A percentile compares a stretch with the other conserved stretches of the same genome.
Conservation (phyloP, 345 rosid genomes). For the Acer yangbiense region DNA sequence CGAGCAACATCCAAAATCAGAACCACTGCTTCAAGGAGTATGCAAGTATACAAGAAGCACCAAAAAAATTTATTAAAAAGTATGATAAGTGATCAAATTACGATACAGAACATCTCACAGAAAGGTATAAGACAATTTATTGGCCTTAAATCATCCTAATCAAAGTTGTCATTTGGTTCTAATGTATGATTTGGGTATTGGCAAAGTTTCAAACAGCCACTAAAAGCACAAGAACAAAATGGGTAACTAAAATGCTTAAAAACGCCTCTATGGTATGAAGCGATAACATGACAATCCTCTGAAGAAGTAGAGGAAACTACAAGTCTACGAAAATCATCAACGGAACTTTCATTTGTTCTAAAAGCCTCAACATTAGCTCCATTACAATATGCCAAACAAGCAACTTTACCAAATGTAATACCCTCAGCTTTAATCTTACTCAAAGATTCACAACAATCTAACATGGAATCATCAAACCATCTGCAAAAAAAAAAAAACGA, state of each 20-base stretch:
- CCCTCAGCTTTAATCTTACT: conserved; percentile 33
- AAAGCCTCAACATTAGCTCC: conserved; percentile 42
- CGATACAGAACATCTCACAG: not conserved
- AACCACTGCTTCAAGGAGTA: conserved; percentile 15
- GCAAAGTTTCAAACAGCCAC: not conserved
- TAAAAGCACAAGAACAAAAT: not conserved
- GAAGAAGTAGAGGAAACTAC: conserved; percentile 31
- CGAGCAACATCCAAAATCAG: conserved; percentile 45
- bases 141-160: no score
- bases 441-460: conserved; percentile 45
- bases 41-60: not conserved
- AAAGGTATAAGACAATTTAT: no score
- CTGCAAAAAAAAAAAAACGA: conserved; percentile 17
- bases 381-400: conserved; percentile 38
- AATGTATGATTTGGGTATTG: not conserved
- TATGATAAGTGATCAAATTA: not conserved
- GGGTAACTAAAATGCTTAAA: conserved; percentile 15
- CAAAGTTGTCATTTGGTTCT: no score
- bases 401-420: conserved; percentile 37
- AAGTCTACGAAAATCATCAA: conserved; percentile 30
- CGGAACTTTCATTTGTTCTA: conserved; percentile 17
- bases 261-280: conserved; percentile 34
- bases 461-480: conserved; percentile 47
- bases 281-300: conserved; percentile 32
- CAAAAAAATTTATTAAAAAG: not conserved